A percentile compares a stretch with the other conserved stretches of the same genome.
Evolutionary conservation across 306 rosid species (phyloP).

Genomic region (Castanea mollissima): DNA sequence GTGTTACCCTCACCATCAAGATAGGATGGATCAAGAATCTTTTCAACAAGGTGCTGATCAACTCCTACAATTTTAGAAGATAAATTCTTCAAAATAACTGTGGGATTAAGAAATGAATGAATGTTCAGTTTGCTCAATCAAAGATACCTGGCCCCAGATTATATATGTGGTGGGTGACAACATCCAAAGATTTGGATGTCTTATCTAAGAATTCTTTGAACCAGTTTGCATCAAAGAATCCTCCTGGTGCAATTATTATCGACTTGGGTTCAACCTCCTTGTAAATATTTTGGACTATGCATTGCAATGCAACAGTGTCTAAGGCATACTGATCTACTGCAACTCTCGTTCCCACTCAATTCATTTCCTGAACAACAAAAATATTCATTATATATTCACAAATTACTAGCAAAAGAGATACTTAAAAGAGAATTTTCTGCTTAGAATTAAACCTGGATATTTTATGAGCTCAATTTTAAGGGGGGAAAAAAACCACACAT

Average conservation of each 20-base stretch:
- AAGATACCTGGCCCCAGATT: slow-evolving; percentile 83
- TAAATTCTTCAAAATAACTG: slow-evolving; percentile 8
- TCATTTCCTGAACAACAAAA: slow-evolving; percentile 64
- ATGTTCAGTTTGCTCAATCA: neutral
- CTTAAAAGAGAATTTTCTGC: neutral
- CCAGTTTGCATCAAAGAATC: slow-evolving; percentile 82
- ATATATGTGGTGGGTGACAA: slow-evolving; percentile 78
- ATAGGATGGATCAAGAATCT: slow-evolving; percentile 62
- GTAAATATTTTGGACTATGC: slow-evolving; percentile 50
- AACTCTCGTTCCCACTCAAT: slow-evolving; percentile 71
- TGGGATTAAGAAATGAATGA: neutral
- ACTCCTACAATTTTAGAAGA: slow-evolving; percentile 47
- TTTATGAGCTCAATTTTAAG: neutral
- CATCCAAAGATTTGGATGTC: slow-evolving; percentile 45
- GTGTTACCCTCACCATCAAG: slow-evolving; percentile 58
- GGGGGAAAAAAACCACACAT: neutral
- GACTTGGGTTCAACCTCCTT: slow-evolving; percentile 52
- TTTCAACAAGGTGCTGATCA: slow-evolving; percentile 58
- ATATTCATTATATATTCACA: neutral
- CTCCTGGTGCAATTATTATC: slow-evolving; percentile 80
- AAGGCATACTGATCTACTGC: slow-evolving; percentile 65
- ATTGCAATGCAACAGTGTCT: slow-evolving; percentile 52
- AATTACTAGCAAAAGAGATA: neutral
- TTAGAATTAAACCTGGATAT: neutral
- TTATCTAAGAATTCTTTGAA: slow-evolving; percentile 51